phyloP scores from a whole-genome alignment of 2,329 filamentous ascomycete genomes.

The Hypoxylon sp. region DNA sequence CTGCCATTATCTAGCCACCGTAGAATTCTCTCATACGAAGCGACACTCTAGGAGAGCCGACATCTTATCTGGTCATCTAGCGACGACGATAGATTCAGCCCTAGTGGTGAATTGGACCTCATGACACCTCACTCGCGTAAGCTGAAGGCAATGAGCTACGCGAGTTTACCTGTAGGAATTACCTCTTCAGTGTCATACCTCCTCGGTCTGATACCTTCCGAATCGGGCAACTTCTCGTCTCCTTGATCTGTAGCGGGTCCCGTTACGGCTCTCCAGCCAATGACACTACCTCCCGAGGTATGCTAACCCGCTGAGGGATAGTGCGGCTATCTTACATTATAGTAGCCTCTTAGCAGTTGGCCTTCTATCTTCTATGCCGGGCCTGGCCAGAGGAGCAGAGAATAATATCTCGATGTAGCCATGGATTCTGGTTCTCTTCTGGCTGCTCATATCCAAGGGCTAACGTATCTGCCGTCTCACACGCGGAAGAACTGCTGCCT shows the following conservation, averaged over 20 bases:
- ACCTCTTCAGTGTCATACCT: neutral
- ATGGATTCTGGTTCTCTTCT: neutral
- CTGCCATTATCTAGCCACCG: neutral
- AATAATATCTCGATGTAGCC: conserved; percentile 7
- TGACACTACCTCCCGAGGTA: conserved; percentile 1
- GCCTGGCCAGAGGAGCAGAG: neutral
- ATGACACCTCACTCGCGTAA: neutral
- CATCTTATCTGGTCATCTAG: neutral
- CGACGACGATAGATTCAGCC: neutral
- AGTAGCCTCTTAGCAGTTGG: conserved; percentile 17
- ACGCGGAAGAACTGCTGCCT: conserved; percentile 9
- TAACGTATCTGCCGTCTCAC: conserved; percentile 2
- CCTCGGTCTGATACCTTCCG: conserved; percentile 18
- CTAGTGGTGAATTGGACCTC: neutral
- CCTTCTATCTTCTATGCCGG: neutral
- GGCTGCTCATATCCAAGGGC: conserved; percentile 5
- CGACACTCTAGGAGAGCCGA: neutral
- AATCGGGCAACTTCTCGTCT: conserved; percentile 16
- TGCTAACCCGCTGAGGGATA: neutral
- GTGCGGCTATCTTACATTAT: conserved; percentile 11
- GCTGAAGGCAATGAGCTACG: neutral
- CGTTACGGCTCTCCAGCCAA: neutral
- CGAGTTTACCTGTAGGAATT: neutral
- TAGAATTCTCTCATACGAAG: neutral
- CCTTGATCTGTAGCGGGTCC: neutral